These are phyloP conservation scores for Aplosporella prunicola DNA, from an alignment of 2,329 filamentous ascomycete genomes.

Conservation along the genomic window DNA sequence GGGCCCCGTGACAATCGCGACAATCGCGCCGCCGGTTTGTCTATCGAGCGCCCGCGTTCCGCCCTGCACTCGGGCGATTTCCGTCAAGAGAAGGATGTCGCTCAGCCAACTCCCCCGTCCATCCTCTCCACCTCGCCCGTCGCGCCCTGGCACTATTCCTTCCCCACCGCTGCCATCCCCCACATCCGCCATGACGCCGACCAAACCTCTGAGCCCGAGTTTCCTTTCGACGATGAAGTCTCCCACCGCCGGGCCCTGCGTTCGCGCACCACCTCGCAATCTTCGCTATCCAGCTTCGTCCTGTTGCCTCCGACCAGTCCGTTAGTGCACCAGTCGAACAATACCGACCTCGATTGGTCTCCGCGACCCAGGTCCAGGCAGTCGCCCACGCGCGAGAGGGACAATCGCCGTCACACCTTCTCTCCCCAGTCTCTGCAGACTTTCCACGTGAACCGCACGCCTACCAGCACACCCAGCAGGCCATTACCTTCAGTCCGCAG, in stretches of 20 bases:
- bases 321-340: slow-evolving; percentile 78
- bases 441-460: slow-evolving; percentile 29
- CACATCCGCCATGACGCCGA: background rate
- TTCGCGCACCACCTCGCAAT: slow-evolving; percentile 42
- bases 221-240: slow-evolving; percentile 16
- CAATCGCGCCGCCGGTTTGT: slow-evolving; percentile 29
- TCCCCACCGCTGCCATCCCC: slow-evolving; percentile 29
- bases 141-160: slow-evolving; percentile 47
- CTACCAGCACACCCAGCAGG: slow-evolving; percentile 10
- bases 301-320: slow-evolving; percentile 88
- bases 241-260: slow-evolving; percentile 26
- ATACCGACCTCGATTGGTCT: slow-evolving; percentile 62
- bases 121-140: slow-evolving; percentile 43
- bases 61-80: slow-evolving; percentile 56
- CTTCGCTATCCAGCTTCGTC: slow-evolving; percentile 71
- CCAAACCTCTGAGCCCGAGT: slow-evolving; percentile 10
- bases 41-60: slow-evolving; percentile 75
- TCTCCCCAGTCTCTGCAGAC: slow-evolving; percentile 51
- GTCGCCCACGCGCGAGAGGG: slow-evolving; percentile 38
- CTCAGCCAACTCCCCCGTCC: slow-evolving; percentile 13
- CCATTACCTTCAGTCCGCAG: slow-evolving; percentile 41
- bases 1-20: slow-evolving; percentile 19
- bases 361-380: slow-evolving; percentile 31
- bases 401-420: slow-evolving; percentile 60
- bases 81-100: slow-evolving; percentile 36